phyloP scores from a whole-genome alignment of 257 asterid genomes.

The Handroanthus guayacan region DNA sequence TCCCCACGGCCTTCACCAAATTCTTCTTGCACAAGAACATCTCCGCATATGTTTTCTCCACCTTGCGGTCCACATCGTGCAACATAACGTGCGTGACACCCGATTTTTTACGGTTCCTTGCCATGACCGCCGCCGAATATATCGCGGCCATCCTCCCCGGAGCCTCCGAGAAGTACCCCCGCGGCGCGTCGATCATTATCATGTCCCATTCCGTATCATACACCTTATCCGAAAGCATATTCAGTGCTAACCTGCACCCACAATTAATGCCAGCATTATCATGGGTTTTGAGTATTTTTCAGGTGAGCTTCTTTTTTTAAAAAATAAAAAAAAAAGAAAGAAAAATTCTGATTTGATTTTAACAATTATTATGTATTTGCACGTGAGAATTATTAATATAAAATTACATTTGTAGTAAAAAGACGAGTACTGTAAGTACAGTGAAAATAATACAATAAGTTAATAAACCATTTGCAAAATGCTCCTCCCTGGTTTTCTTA shows the following conservation, averaged over 20 bases:
- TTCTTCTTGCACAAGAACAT: conserved; percentile 70
- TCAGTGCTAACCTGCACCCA: conserved; percentile 58
- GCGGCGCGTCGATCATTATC: conserved; percentile 92
- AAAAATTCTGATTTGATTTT: no score
- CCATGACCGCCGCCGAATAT: conserved; percentile 92
- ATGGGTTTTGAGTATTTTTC: no score
- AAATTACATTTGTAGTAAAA: no score
- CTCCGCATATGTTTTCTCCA: conserved; percentile 78
- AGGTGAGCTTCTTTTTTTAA: no score
- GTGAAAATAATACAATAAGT: no score
- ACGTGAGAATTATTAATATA: no score
- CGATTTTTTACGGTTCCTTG: conserved; percentile 65
- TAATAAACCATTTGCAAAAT: no score
- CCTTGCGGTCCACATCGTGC: conserved; percentile 85
- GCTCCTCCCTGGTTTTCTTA: no score
- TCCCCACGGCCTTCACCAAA: conserved; percentile 59
- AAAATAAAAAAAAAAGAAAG: no score
- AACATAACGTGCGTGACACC: conserved; percentile 78
- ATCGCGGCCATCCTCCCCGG: conserved; percentile 96
- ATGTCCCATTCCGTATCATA: conserved; percentile 85
- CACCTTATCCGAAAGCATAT: conserved; percentile 70
- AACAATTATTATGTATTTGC: no score
- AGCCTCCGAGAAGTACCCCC: conserved; percentile 78
- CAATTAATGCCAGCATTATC: neutral
- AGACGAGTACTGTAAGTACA: no score